Evolutionary conservation across 352 stramenopile genomes (phyloP).

Genomic region (Phytopythium helicoides): DNA sequence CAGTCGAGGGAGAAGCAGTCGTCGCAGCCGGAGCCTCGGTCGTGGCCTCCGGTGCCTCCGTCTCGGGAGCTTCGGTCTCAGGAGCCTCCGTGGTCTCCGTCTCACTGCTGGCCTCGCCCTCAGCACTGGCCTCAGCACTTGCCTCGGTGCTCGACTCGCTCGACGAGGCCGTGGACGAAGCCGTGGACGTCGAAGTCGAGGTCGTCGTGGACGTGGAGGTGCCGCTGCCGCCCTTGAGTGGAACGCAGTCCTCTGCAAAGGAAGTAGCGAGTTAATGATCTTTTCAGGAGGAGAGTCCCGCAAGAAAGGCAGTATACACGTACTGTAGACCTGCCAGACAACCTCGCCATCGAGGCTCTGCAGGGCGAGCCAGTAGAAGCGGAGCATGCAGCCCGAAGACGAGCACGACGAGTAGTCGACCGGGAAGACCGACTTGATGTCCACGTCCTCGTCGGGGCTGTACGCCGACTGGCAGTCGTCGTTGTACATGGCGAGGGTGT

Average conservation of each 20-base stretch:
- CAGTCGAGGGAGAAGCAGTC: not conserved
- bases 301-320: too few species aligned
- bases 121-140: not conserved
- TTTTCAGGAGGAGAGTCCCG: too few species aligned
- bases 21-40: not conserved
- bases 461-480: constrained; percentile 33
- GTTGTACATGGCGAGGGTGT: constrained; percentile 28
- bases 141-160: not conserved
- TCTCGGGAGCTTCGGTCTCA: not conserved
- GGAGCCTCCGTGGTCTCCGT: not conserved
- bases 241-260: constrained; percentile 27
- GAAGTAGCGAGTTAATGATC: not conserved
- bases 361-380: constrained; percentile 39
- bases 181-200: constrained; percentile 8
- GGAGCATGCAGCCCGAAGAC: constrained; percentile 27
- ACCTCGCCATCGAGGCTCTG: constrained; percentile 23
- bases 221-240: constrained; percentile 19
- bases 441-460: constrained; percentile 16
- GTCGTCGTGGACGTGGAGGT: constrained; percentile 14
- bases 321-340: constrained; percentile 37
- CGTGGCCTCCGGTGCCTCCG: not conserved
- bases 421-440: constrained; percentile 27
- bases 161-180: not conserved
- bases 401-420: constrained; percentile 37
- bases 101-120: not conserved